phyloP scores from a whole-genome alignment of 352 stramenopile genomes.

The Phytophthora hibernalis region DNA sequence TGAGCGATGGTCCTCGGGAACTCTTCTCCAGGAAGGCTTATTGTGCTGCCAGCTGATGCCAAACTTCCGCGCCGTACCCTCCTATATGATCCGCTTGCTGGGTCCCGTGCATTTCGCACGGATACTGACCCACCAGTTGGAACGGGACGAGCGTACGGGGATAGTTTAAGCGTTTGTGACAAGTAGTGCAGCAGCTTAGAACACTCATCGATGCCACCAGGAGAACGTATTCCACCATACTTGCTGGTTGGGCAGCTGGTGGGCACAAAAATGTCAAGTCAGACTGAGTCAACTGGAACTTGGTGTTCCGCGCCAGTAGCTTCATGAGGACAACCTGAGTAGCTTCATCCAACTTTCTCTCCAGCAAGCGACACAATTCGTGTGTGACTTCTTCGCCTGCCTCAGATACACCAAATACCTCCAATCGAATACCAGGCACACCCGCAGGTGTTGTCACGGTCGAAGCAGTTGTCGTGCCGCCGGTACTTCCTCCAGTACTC shows the following conservation, averaged over 20 bases:
- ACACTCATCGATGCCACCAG: conserved; percentile 43
- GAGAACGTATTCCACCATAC: conserved; percentile 55
- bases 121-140: conserved; percentile 30
- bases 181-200: conserved; percentile 60
- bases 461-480: conserved; percentile 13
- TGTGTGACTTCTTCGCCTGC: conserved; percentile 86
- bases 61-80: conserved; percentile 31
- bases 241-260: conserved; percentile 45
- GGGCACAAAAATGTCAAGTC: conserved; percentile 86
- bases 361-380: conserved; percentile 79
- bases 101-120: conserved; percentile 27
- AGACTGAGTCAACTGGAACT: conserved; percentile 80
- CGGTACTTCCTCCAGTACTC: conserved; percentile 33
- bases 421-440: conserved; percentile 65
- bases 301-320: conserved; percentile 80
- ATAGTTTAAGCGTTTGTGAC: conserved; percentile 63
- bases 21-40: conserved; percentile 35
- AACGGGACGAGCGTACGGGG: conserved; percentile 65
- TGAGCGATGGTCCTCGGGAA: conserved; percentile 13
- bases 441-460: conserved; percentile 20
- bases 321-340: conserved; percentile 91
- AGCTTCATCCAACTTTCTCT: conserved; percentile 89
- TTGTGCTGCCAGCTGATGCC: conserved; percentile 29
- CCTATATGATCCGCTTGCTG: conserved; percentile 19
- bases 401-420: conserved; percentile 86